Evolutionary conservation across 805 yeast genomes (phyloP), one percentile per base, ranked within the genome.

Genomic region (Ogataea dorogensis): DNA sequence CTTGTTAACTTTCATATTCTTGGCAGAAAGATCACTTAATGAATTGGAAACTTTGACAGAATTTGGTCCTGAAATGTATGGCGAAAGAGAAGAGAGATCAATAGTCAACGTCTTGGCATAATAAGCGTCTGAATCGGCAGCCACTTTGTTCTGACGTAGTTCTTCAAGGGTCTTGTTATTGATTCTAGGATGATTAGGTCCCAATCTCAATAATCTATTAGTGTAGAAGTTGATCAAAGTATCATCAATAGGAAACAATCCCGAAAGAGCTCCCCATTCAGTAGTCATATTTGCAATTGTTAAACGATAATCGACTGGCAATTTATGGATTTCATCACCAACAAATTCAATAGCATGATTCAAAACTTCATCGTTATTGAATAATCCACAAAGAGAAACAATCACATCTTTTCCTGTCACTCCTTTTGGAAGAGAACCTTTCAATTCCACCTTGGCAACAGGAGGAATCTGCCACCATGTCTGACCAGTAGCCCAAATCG

Each of bases 381-480:
- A 81, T 17, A 81, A 68, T 33, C 98, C 99, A 70, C 99, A 93
- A 28, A 93, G 71, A 0, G 97, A 93, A 15, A 94, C 95, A 59
- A 93, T 93, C 33, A 93, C 93, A 65, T 93, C 99, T 63, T 93
- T 93, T 44, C 99, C 99, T 3, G 95, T 79, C 12, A 86, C 88
- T 12, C 96, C 96, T 33, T 72, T 64, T 9, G 94, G 96, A 40
- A 93, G 72, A 49, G 75, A 63, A 27, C 96, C 96, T 47, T 73
- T 69, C 38, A 93, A 73, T 60, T 86, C 94, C 7, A 93, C 98
- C 53, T 80, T 78, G 22, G 98, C 98, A 16, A 93, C 98, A 0
- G 98, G 98, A 3, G 99, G 99, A 37, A 93, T 86, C 75, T 94
- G 98, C 98, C 98, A 93, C 99, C 99, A 93, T 3, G 98, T 93